phyloP scores from a whole-genome alignment of 2,329 filamentous ascomycete genomes.

The Cryoendolithus antarcticus region DNA sequence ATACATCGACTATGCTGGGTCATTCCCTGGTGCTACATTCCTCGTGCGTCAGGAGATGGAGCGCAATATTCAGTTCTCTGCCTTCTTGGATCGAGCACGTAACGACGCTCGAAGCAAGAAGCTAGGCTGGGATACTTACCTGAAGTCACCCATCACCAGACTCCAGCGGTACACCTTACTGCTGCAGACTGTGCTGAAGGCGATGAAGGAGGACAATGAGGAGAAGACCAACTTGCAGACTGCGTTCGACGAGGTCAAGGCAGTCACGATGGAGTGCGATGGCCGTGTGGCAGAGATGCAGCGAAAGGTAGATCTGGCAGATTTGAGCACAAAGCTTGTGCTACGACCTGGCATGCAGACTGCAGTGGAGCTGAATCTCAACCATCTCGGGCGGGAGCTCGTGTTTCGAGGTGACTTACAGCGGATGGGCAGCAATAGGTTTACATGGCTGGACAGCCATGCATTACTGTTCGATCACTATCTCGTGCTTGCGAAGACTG shows the following conservation, averaged over 20 bases:
- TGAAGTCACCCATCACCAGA: slow-evolving; percentile 86
- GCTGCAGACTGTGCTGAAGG: slow-evolving; percentile 69
- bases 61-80: slow-evolving; percentile 71
- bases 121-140: slow-evolving; percentile 84
- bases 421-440: slow-evolving; percentile 74
- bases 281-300: slow-evolving; percentile 82
- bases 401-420: slow-evolving; percentile 83
- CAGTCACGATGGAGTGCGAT: slow-evolving; percentile 83
- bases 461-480: slow-evolving; percentile 95
- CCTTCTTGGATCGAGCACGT: slow-evolving; percentile 71
- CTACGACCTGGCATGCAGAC: slow-evolving; percentile 78
- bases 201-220: slow-evolving; percentile 71
- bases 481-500: slow-evolving; percentile 72
- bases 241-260: slow-evolving; percentile 84
- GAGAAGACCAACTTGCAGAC: slow-evolving; percentile 75
- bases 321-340: slow-evolving; percentile 71
- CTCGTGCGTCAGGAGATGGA: slow-evolving; percentile 74
- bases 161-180: slow-evolving; percentile 83
- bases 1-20: slow-evolving; percentile 84
- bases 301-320: slow-evolving; percentile 78
- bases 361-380: slow-evolving; percentile 70
- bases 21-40: slow-evolving; percentile 73
- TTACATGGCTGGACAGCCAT: slow-evolving; percentile 88
- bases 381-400: slow-evolving; percentile 84
- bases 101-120: slow-evolving; percentile 69